Evolutionary conservation across 768 basidiomycete species (phyloP).

Genomic region (Mycena amicta): DNA sequence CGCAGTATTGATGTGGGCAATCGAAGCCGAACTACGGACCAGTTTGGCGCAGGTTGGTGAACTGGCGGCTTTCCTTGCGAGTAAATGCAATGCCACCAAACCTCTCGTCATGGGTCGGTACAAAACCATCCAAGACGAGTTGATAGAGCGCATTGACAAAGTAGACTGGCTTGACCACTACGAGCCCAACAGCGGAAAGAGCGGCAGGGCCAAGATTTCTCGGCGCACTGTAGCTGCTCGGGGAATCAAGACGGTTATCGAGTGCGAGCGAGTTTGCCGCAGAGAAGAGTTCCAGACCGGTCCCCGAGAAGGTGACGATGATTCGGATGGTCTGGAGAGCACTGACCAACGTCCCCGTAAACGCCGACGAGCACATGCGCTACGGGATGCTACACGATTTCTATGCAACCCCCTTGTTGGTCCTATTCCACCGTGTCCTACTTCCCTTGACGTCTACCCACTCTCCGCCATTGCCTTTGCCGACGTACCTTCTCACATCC

Average conservation of each 20-base stretch:
- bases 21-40: constrained; percentile 66
- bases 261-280: constrained; percentile 68
- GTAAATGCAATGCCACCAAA: constrained; percentile 51
- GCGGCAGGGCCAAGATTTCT: constrained; percentile 60
- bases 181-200: constrained; percentile 46
- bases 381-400: constrained; percentile 54
- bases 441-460: constrained; percentile 12
- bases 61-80: constrained; percentile 60
- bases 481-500: constrained; percentile 56
- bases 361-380: constrained; percentile 32
- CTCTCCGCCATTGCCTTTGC: constrained; percentile 35
- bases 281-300: constrained; percentile 33
- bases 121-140: constrained; percentile 60
- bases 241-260: constrained; percentile 69
- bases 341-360: constrained; percentile 25
- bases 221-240: constrained; percentile 68
- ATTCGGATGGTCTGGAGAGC: constrained; percentile 14
- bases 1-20: constrained; percentile 66
- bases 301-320: constrained; percentile 3
- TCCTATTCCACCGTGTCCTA: constrained; percentile 23
- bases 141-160: constrained; percentile 61
- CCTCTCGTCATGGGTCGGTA: constrained; percentile 70
- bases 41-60: constrained; percentile 55
- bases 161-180: constrained; percentile 77
- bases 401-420: constrained; percentile 59